Base-by-base conservation (phyloP, 2,329 filamentous ascomycete species). In the Pyrenochaeta sp. region DNA sequence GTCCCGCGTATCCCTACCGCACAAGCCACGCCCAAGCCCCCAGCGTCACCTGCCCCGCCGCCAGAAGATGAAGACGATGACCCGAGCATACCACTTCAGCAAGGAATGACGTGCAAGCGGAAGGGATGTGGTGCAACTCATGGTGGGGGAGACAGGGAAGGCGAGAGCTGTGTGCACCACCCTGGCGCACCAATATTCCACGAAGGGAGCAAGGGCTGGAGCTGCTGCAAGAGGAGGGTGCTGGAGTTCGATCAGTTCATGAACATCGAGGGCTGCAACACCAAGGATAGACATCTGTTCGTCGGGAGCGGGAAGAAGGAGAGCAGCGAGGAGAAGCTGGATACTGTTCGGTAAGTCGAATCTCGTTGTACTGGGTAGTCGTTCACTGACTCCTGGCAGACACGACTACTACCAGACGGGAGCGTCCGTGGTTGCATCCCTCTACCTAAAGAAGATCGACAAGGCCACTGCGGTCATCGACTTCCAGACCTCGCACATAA, bases 221-320 rank as follows among this genome's bases (percentile, higher is more conserved):
- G 86, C 47, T 99, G 94, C 78, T 99, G 94, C 77, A 97, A 97
- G 82, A 81, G 90, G 61, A 83, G 91, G 24, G 94, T 99, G 44
- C 76, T 99, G 46, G 94, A 99, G 68, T 99, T 99, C 72, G 92
- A 99, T 70, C 88, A 97, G 72, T 99, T 99, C 74, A 86, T 99
- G 86, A 94, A 89, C 73, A 93, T 99, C 47, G 85, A 89, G 60
- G 94, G 94, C 1, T 99, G 94, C 75, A 85, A 85, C 69, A 91
- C 87, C 29, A 94, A 92, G 73, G 77, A 80, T 29, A 80, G 82
- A 48, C 94, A 99, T 77, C 73, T 96, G 55, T 99, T 96, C 64
- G 81, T 97, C 22, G 89, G 89, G 3, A 88, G 81, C 55, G 89
- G 84, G 6, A 89, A 90, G 72, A 78, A 78, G 53, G 89, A 83